Conservation (phyloP, 2,329 filamentous ascomycete species). For the Aureobasidium sp. region DNA sequence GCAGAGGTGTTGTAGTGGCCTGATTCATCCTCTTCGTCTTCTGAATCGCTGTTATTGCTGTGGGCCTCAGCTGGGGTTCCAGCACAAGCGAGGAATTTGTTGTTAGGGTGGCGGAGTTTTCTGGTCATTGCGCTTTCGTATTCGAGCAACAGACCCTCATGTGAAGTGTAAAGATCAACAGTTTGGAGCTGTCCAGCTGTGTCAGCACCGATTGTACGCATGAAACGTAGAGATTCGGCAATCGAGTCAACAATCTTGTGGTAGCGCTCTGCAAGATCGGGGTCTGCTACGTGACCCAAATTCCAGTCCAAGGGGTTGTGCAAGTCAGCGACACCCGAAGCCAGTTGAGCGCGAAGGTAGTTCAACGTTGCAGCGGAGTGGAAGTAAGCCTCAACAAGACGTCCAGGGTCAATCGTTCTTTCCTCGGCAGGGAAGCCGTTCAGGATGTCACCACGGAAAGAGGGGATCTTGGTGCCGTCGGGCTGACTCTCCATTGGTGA, state of each 20-base stretch:
- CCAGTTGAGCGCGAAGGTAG: conserved; percentile 76
- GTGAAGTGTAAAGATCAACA: conserved; percentile 90
- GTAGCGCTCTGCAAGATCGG: conserved; percentile 78
- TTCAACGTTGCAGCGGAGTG: conserved; percentile 93
- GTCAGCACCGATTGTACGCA: conserved; percentile 86
- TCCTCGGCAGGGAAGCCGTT: conserved; percentile 79
- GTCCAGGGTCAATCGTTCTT: conserved; percentile 70
- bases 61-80: conserved; percentile 4
- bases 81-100: conserved; percentile 28
- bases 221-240: conserved; percentile 86
- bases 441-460: conserved; percentile 90
- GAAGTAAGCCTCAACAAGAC: conserved; percentile 88
- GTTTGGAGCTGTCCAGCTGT: conserved; percentile 78
- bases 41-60: conserved; percentile 17
- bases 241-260: conserved; percentile 76
- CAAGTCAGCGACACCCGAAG: conserved; percentile 85
- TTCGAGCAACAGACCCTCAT: conserved; percentile 88
- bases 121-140: conserved; percentile 88
- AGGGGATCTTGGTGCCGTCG: conserved; percentile 73
- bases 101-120: conserved; percentile 58
- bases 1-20: conserved; percentile 91
- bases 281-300: conserved; percentile 82
- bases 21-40: conserved; percentile 33
- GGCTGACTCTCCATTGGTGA: conserved; percentile 72
- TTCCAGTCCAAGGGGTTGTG: conserved; percentile 93